phyloP scores from a whole-genome alignment of 169 alveolate species.

The Plasmodium coatneyi region DNA sequence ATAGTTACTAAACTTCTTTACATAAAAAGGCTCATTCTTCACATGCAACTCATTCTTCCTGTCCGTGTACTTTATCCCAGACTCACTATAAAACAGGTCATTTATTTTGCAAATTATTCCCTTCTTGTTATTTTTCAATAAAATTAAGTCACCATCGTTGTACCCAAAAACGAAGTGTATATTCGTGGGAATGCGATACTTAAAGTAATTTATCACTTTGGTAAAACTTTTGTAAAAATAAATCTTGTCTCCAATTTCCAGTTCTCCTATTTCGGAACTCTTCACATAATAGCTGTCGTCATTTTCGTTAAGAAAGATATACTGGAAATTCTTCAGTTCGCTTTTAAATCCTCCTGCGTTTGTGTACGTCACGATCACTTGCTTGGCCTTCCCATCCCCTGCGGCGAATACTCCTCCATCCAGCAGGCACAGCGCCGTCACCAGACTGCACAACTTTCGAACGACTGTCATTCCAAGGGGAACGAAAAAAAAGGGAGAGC shows the following conservation, averaged over 20 bases:
- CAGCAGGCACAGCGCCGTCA: background rate
- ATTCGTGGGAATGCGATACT: constrained; percentile 23
- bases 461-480: background rate
- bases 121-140: constrained; percentile 24
- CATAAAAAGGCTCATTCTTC: constrained; percentile 19
- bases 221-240: constrained; percentile 65
- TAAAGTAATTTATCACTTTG: constrained; percentile 42
- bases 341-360: background rate
- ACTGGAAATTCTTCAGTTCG: constrained; percentile 21
- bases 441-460: background rate
- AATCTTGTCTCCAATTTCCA: constrained; percentile 18
- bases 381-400: background rate
- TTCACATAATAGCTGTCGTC: background rate
- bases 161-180: constrained; percentile 28
- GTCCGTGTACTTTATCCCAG: constrained; percentile 27
- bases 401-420: background rate
- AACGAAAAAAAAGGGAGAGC: no score
- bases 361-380: background rate
- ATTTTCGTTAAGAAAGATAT: constrained; percentile 29
- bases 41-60: constrained; percentile 3
- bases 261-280: background rate
- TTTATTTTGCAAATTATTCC: constrained; percentile 34
- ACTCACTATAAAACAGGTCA: constrained; percentile 35
- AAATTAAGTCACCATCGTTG: constrained; percentile 36
- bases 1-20: background rate